Conservation (phyloP, 2,329 filamentous ascomycete species). For the Cercospora nicotianae region DNA sequence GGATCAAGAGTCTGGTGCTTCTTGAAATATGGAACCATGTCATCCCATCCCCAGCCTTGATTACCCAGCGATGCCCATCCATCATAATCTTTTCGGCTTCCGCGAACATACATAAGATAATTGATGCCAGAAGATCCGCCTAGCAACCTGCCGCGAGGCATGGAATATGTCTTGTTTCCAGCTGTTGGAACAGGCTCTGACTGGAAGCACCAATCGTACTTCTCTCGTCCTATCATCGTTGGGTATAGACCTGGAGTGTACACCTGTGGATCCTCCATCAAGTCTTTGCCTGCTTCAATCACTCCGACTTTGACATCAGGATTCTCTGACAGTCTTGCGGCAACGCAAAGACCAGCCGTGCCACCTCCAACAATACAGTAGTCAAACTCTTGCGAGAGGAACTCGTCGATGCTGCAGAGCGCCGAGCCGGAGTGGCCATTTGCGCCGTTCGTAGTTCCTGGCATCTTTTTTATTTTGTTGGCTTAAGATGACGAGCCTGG, state of each 20-base stretch:
- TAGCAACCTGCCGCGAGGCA: conserved; percentile 42
- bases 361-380: conserved; percentile 36
- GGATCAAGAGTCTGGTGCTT: conserved; percentile 32
- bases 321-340: conserved; percentile 34
- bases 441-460: conserved; percentile 17
- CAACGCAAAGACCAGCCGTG: conserved; percentile 36
- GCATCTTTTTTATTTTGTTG: conserved; percentile 14
- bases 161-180: conserved; percentile 32
- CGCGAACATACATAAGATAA: conserved; percentile 41
- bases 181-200: conserved; percentile 29
- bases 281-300: conserved; percentile 37
- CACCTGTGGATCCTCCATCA: conserved; percentile 35
- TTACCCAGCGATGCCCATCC: conserved; percentile 38
- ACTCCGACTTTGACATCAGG: conserved; percentile 36
- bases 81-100: conserved; percentile 38
- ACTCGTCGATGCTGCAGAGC: conserved; percentile 33
- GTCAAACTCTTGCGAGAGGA: conserved; percentile 31
- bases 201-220: conserved; percentile 40
- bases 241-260: conserved; percentile 38
- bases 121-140: conserved; percentile 45
- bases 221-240: conserved; percentile 36
- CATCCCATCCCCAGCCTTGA: conserved; percentile 35
- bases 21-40: conserved; percentile 33
- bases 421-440: conserved; percentile 27
- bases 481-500: not conserved